Evolutionary conservation across 148 eudicot genomes (phyloP), one percentile per base, ranked within the genome.

Genomic region (Cornus controversa): DNA sequence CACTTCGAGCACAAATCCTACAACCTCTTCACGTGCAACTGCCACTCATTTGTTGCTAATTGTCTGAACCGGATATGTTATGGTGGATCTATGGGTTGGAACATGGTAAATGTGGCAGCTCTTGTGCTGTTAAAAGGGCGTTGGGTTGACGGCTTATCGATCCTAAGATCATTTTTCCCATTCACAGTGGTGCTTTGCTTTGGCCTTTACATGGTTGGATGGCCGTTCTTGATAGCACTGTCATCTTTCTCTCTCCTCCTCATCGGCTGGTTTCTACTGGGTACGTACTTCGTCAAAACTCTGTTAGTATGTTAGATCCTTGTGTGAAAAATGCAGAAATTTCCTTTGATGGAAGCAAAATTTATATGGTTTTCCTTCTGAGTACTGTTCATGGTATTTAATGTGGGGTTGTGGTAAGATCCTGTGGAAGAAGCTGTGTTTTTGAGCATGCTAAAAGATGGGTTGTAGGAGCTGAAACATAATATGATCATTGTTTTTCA

Each of bases 11-110:
- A 82, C 93, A 93, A 89, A 83, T 89, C 97, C 0, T 93, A 96
- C 83, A 96, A 96, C 84, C 89, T 96, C 75, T 91, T 96, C 82
- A 89, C 92, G 0, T 96, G 99, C 88, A 96, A 93, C 80, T 86
- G 93, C 83, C 90, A 96, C 87, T 96, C 97, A 0, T 96, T 91
- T 67, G 92, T 80, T 9, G 97, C 99, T 22, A 84, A 86, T 72
- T 93, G 94, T 71, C 83, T 96, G 47, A 96, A 93, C 67, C 91
- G 90, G 22, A 80, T 96, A 60, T 86, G 90, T 80, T 93, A 91
- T 78, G 91, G 85, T 6, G 96, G 92, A 24, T 88, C 98, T 20
- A 86, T 93, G 94, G 78, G 75, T 37, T 96, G 99, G 99, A 93
- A 93, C 83, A 88, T 96, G 94, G 73, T 96, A 5, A 86, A 87